A percentile compares a stretch with the other conserved stretches of the same genome.
phyloP scores from a whole-genome alignment of 495 filamentous ascomycete genomes.

The Xylaria scruposa region DNA sequence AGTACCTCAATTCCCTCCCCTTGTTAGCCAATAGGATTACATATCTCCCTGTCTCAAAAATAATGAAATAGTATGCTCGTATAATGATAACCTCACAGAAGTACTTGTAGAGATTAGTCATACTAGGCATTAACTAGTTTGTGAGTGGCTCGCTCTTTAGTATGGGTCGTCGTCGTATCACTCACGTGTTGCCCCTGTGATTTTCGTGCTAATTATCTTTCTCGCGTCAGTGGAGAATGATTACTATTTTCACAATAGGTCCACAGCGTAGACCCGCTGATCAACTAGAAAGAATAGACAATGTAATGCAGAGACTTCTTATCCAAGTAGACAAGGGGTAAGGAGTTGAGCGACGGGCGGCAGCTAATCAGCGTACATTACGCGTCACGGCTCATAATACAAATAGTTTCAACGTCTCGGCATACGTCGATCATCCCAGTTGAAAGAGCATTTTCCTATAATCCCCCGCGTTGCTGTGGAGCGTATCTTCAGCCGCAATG shows the following conservation, averaged over 20 bases:
- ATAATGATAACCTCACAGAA: not conserved
- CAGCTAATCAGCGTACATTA: not conserved
- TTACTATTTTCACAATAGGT: not conserved
- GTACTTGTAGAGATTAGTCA: not conserved
- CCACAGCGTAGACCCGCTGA: not conserved
- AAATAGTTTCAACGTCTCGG: not conserved
- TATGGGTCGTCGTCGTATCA: not conserved
- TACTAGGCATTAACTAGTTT: not conserved
- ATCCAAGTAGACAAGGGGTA: not conserved
- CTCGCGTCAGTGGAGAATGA: not conserved
- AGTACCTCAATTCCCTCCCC: not conserved
- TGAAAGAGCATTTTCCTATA: not conserved
- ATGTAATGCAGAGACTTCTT: not conserved
- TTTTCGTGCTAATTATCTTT: not conserved
- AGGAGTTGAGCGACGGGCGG: not conserved
- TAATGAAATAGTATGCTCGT: no score
- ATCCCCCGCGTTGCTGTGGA: not conserved
- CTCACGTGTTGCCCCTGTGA: not conserved
- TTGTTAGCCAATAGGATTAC: not conserved
- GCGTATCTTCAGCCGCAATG: constrained; percentile 1
- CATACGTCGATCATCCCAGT: not conserved
- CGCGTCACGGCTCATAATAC: not conserved
- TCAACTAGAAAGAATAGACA: not conserved
- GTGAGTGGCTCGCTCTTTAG: not conserved
- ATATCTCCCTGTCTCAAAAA: not conserved